phyloP scores from a whole-genome alignment of 768 basidiomycete genomes.

The Boletales sp. region DNA sequence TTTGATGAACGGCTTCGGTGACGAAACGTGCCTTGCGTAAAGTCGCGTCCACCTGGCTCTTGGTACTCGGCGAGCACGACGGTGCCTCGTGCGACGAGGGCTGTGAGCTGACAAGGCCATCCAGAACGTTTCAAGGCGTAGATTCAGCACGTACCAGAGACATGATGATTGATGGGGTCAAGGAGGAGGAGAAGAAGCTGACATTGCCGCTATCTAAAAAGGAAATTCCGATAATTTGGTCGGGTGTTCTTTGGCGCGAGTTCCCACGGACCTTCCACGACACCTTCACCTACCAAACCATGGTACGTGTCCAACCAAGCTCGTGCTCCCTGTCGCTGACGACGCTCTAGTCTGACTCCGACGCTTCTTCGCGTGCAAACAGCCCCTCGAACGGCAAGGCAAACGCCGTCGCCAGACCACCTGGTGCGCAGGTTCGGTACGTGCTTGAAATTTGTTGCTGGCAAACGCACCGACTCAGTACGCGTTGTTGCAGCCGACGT shows the following conservation, averaged over 20 bases:
- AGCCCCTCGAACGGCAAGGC: constrained; percentile 40
- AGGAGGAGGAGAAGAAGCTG: neutral
- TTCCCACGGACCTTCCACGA: constrained; percentile 27
- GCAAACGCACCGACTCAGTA: neutral
- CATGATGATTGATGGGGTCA: constrained; percentile 10
- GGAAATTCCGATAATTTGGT: constrained; percentile 12
- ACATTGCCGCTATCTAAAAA: constrained; percentile 2
- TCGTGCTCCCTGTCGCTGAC: neutral
- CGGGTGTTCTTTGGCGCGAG: constrained; percentile 1
- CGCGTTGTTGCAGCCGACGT: constrained; percentile 51
- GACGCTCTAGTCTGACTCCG: constrained; percentile 71
- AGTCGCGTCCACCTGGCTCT: constrained; percentile 68
- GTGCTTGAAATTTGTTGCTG: constrained; percentile 19
- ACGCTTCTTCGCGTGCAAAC: constrained; percentile 45
- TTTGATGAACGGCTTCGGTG: neutral
- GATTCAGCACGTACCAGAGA: constrained; percentile 21
- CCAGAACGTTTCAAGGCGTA: neutral
- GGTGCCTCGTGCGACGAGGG: constrained; percentile 73
- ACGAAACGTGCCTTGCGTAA: constrained; percentile 70
- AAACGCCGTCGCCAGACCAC: constrained; percentile 62
- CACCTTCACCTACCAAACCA: constrained; percentile 12
- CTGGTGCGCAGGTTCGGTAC: constrained; percentile 80
- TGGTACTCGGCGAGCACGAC: constrained; percentile 87
- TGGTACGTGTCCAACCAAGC: constrained; percentile 28
- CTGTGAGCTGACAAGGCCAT: constrained; percentile 59